Percentiles rank a stretch among this genome's conserved stretches.
phyloP scores from a whole-genome alignment of 23 red algal species.

The Gracilaria gracilis region DNA sequence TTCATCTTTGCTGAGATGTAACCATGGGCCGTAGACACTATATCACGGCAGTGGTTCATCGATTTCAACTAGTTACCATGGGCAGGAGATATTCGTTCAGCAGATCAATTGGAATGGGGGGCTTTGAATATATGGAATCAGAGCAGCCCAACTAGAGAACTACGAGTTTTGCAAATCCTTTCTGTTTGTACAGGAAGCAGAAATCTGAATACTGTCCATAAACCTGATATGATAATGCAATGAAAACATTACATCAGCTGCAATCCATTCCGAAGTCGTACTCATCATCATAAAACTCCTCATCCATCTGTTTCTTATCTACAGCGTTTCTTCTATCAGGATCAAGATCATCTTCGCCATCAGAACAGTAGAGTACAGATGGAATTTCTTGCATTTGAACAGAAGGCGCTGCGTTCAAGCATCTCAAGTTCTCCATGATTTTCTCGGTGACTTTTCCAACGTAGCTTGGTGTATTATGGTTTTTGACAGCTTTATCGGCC shows the following conservation, averaged over 20 bases:
- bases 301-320: conserved; percentile 1
- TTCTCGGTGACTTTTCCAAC: conserved; percentile 51
- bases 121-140: not conserved
- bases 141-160: not conserved
- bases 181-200: not conserved
- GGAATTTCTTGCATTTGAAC: conserved; percentile 75
- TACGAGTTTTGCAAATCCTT: not conserved
- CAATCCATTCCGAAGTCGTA: conserved; percentile 10
- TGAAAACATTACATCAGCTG: not conserved
- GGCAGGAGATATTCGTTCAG: not conserved
- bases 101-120: no score
- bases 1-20: not conserved
- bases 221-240: not conserved
- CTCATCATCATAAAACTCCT: conserved; percentile 24
- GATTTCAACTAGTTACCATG: not conserved
- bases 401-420: conserved; percentile 39
- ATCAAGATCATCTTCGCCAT: conserved; percentile 47
- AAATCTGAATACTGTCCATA: not conserved
- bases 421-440: conserved; percentile 60
- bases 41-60: not conserved
- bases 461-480: conserved; percentile 51
- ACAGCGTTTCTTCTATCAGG: not conserved
- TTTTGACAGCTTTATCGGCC: conserved; percentile 25
- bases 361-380: conserved; percentile 42
- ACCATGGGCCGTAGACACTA: not conserved